Conservation (phyloP, 2,329 filamentous ascomycete species). For the Moelleriella libera region DNA sequence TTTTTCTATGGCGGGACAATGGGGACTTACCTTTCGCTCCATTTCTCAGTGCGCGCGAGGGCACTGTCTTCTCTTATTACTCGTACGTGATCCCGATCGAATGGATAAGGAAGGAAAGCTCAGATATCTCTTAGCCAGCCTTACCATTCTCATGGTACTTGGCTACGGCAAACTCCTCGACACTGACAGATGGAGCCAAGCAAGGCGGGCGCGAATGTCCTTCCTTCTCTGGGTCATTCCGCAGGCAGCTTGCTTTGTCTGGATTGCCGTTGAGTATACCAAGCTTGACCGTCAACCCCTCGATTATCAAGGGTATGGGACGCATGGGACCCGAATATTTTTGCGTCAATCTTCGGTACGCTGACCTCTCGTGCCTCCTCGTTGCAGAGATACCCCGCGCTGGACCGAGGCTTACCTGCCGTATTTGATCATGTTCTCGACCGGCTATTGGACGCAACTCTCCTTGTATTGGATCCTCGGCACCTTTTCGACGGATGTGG, state of each 20-base stretch:
- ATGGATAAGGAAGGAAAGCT: neutral
- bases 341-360: neutral
- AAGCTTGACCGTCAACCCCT: neutral
- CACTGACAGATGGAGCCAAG: neutral
- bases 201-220: neutral
- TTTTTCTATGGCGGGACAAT: neutral
- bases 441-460: neutral
- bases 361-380: neutral
- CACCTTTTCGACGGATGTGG: neutral
- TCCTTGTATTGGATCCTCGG: neutral
- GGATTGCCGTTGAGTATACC: neutral
- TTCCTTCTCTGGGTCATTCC: neutral
- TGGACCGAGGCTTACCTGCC: neutral
- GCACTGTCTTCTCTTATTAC: neutral
- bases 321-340: neutral
- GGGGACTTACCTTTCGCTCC: neutral
- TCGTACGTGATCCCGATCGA: neutral
- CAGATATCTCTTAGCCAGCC: neutral
- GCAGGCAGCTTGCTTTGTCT: neutral
- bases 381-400: neutral
- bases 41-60: neutral
- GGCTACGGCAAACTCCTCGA: neutral
- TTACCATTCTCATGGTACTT: neutral
- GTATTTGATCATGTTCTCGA: neutral
- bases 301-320: neutral